Evolutionary conservation across 2,329 filamentous ascomycete genomes (phyloP), one percentile per base, ranked within the genome.

Genomic region (Ustulina deusta): DNA sequence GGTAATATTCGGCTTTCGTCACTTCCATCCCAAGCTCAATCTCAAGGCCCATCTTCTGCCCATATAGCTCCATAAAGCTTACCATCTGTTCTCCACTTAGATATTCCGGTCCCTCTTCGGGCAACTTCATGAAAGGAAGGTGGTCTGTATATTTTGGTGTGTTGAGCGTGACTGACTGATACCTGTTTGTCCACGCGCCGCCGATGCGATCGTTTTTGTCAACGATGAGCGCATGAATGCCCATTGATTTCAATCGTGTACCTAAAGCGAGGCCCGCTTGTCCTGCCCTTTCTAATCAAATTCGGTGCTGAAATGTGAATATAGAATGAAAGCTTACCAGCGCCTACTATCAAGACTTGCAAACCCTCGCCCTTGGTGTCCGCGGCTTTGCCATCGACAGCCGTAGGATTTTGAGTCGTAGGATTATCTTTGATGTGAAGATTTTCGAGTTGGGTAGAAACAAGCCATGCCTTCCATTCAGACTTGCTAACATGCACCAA

Each of bases 291-390:
- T 46, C 7, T 46, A 10, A 46, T 46, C 20, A 46, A 46, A 6
- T 25, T 10, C 7, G 1, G n/a, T 25, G 42, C 20, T 22, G 1
- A 22, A 7, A 46, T 25, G 20, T 46, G 42, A 22, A 25, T 46
- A n/a, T 46, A 25, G 2, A 10, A 20, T 11, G n/a, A 22, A 11
- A 46, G 11, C 42, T 10, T 46, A 46, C 42, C 42, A 1, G 42
- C 42, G n/a, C 42, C 42, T 46, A 46, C 42, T 46, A 46, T 46
- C 9, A 46, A 46, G n/a, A 22, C n/a, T n/a, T 46, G 42, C n/a
- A 46, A 46, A 6, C 2, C n/a, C 4, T 25, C n/a, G 9, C 10
- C n/a, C 6, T 46, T 7, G 9, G 20, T 20, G 6, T 25, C n/a
- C 7, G 42, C 1, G 20, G 11, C 42, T 46, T 46, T 17, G 3